Conservation (phyloP, 208 protist species). For the Leishmania amazonensis region DNA sequence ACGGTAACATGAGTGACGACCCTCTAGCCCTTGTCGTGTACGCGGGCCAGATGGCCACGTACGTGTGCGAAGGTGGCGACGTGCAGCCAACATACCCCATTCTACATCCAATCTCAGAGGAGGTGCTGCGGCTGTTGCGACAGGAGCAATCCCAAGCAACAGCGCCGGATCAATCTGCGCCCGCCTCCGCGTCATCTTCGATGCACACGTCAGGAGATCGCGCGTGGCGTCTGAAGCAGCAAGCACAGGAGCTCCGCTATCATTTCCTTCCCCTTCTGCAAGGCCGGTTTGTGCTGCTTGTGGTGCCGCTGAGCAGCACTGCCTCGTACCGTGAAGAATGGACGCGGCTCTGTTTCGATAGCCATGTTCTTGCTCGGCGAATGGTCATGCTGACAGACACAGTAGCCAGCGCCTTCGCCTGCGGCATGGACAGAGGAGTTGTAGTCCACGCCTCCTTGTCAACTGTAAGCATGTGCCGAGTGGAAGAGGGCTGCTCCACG, state of each 20-base stretch:
- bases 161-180: background rate
- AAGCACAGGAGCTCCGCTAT: background rate
- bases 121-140: slow-evolving; percentile 13
- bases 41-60: slow-evolving; percentile 34
- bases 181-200: background rate
- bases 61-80: slow-evolving; percentile 45
- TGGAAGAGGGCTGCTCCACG: slow-evolving; percentile 20
- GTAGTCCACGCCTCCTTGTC: slow-evolving; percentile 28
- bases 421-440: slow-evolving; percentile 32
- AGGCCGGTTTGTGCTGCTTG: slow-evolving; percentile 39
- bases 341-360: slow-evolving; percentile 33
- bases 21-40: slow-evolving; percentile 31
- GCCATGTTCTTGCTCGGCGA: slow-evolving; percentile 23
- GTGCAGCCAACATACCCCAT: slow-evolving; percentile 40
- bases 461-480: slow-evolving; percentile 16
- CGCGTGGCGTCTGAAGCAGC: background rate
- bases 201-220: background rate
- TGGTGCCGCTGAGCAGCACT: slow-evolving; percentile 36
- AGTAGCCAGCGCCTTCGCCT: slow-evolving; percentile 52
- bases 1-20: background rate
- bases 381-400: slow-evolving; percentile 65
- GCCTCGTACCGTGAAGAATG: slow-evolving; percentile 39
- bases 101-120: slow-evolving; percentile 26
- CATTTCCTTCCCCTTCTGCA: slow-evolving; percentile 37
- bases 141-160: background rate